These are phyloP conservation scores for Pedinophyceae sp. DNA, from an alignment of 139 green algal genomes.

Conservation along the genomic window DNA sequence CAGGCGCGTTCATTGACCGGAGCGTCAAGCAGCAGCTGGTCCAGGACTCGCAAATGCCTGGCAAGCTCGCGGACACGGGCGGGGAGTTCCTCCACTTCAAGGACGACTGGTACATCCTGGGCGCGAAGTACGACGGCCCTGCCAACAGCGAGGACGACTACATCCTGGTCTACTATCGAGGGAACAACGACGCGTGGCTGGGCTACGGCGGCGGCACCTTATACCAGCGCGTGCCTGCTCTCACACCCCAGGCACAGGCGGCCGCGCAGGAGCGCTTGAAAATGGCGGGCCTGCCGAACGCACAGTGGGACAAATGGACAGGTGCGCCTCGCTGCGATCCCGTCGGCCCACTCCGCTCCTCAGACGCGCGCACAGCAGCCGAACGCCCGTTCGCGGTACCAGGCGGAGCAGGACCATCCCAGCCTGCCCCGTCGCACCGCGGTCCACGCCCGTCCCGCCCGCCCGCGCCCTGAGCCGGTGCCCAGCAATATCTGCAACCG, in stretches of 20 bases:
- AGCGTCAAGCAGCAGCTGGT: slow-evolving; percentile 52
- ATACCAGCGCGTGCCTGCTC: slow-evolving; percentile 23
- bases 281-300: not conserved
- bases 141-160: slow-evolving; percentile 64
- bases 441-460: not conserved
- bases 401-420: not conserved
- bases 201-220: slow-evolving; percentile 60
- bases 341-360: not conserved
- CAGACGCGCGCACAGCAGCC: not conserved
- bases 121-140: no score
- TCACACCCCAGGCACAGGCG: no score
- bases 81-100: slow-evolving; percentile 77
- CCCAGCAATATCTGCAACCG: slow-evolving; percentile 37
- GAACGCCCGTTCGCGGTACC: not conserved
- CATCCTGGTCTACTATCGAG: slow-evolving; percentile 70
- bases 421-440: not conserved
- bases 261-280: not conserved
- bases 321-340: not conserved
- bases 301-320: no score
- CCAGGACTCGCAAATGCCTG: slow-evolving; percentile 24
- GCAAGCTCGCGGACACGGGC: slow-evolving; percentile 49
- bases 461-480: slow-evolving; percentile 22
- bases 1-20: slow-evolving; percentile 59
- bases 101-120: slow-evolving; percentile 75
- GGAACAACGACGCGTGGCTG: slow-evolving; percentile 75